phyloP scores from a whole-genome alignment of 768 basidiomycete species.

The Strobilomyces echinocephalus region DNA sequence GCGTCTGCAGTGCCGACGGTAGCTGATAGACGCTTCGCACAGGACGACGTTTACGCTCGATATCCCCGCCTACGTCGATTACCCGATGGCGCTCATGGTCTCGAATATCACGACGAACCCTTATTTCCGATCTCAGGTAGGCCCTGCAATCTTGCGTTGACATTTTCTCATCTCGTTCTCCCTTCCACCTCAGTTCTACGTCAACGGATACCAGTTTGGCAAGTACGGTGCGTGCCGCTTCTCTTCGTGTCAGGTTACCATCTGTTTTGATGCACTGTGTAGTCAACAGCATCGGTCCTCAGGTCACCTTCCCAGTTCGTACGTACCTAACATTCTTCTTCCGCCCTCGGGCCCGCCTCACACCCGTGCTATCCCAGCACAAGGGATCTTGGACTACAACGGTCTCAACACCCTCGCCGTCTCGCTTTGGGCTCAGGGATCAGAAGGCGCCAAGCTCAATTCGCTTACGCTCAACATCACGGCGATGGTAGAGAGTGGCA shows the following conservation, averaged over 20 bases:
- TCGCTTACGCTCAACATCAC: conserved; percentile 37
- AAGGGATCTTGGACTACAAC: conserved; percentile 48
- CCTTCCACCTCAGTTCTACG: conserved; percentile 15
- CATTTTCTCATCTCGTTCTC: not conserved
- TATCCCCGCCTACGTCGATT: conserved; percentile 44
- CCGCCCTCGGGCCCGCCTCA: not conserved
- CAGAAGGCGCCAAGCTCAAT: conserved; percentile 39
- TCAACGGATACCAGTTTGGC: conserved; percentile 26
- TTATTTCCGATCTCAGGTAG: conserved; percentile 35
- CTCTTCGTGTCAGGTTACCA: too few relatives aligned
- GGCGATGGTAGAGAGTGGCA: conserved; percentile 25
- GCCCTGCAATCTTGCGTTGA: not conserved
- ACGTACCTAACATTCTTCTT: conserved; percentile 1
- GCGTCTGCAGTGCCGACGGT: not conserved
- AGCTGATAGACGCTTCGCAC: not conserved
- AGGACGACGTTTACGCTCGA: conserved; percentile 38
- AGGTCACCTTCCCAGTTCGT: conserved; percentile 25
- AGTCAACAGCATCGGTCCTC: conserved; percentile 26
- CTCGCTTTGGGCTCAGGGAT: conserved; percentile 43
- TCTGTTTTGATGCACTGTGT: not conserved
- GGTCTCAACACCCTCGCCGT: conserved; percentile 45
- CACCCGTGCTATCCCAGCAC: conserved; percentile 29
- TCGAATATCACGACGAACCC: conserved; percentile 44
- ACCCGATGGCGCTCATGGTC: conserved; percentile 42
- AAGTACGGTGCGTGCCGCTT: conserved; percentile 17